phyloP scores from a whole-genome alignment of 352 stramenopile species.

The Phytophthora citricola region DNA sequence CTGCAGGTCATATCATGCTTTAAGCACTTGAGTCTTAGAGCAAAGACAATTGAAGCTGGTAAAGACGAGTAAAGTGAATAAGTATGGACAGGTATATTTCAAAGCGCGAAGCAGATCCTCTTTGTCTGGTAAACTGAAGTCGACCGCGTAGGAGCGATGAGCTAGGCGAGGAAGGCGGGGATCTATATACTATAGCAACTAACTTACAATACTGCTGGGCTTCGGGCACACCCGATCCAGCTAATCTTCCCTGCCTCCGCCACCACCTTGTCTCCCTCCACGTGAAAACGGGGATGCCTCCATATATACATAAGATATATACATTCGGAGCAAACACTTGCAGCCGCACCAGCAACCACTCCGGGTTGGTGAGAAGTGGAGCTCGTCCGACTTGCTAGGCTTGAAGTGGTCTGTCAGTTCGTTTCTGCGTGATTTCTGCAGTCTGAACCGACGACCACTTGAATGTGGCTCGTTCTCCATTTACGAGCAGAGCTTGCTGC shows the following conservation, averaged over 20 bases:
- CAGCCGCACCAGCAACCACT: constrained; percentile 36
- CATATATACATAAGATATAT: constrained; percentile 53
- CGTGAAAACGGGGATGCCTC: constrained; percentile 19
- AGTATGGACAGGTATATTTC: constrained; percentile 38
- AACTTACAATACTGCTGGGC: constrained; percentile 44
- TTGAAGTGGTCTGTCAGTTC: constrained; percentile 25
- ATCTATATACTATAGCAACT: constrained; percentile 52
- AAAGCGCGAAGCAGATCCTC: constrained; percentile 3
- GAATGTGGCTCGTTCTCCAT: constrained; percentile 24
- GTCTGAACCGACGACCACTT: constrained; percentile 8
- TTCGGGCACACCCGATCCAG: constrained; percentile 9
- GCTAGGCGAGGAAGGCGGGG: constrained; percentile 3
- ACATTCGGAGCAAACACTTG: constrained; percentile 35
- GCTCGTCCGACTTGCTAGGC: constrained; percentile 17
- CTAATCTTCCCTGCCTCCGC: constrained; percentile 31
- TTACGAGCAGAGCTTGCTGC: constrained; percentile 82
- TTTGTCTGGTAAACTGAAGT: constrained; percentile 7
- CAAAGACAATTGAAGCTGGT: constrained; percentile 32
- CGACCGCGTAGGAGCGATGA: background rate
- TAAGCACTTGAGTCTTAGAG: constrained; percentile 71
- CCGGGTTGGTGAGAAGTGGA: constrained; percentile 34
- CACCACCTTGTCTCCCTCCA: constrained; percentile 9
- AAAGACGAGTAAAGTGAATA: constrained; percentile 14
- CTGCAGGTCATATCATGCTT: constrained; percentile 76
- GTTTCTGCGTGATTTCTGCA: constrained; percentile 14